Percentiles rank a stretch among this genome's conserved stretches.
phyloP scores from a whole-genome alignment of 257 asterid species.

The Petrea volubilis region DNA sequence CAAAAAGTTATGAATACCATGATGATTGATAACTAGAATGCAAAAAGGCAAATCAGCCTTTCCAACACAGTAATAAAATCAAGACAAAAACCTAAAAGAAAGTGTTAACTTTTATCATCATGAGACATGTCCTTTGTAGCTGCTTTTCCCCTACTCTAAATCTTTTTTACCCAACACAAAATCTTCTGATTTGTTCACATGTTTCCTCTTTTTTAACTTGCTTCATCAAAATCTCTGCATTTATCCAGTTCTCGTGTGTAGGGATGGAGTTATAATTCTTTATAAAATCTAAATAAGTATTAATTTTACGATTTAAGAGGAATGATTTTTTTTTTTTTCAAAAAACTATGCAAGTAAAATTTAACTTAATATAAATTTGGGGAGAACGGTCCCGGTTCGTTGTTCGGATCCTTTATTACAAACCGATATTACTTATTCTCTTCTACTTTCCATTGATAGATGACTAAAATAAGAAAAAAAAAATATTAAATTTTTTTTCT shows the following conservation, averaged over 20 bases:
- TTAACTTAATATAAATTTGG: too few species aligned
- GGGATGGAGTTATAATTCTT: too few species aligned
- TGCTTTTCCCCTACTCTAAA: background rate
- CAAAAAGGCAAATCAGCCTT: conserved; percentile 4
- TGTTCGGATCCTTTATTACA: too few species aligned
- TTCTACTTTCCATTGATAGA: too few species aligned
- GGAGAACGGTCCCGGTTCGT: too few species aligned
- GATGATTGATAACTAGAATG: background rate
- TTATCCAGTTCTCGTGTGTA: background rate
- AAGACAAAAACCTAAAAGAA: conserved; percentile 15
- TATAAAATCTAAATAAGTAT: background rate
- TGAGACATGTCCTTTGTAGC: background rate
- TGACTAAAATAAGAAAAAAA: too few species aligned
- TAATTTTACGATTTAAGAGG: too few species aligned
- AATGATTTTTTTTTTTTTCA: too few species aligned
- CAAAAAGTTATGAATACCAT: background rate
- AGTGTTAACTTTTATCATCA: conserved; percentile 3
- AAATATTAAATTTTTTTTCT: too few species aligned
- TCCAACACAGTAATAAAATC: conserved; percentile 15
- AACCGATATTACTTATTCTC: too few species aligned
- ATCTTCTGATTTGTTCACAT: background rate
- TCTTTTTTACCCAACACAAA: background rate
- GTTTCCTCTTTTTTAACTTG: background rate
- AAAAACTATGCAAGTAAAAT: too few species aligned
- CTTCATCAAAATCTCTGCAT: background rate